These are phyloP conservation scores for Lippia alba DNA, from an alignment of 305 asterid genomes.

Conservation along the genomic window DNA sequence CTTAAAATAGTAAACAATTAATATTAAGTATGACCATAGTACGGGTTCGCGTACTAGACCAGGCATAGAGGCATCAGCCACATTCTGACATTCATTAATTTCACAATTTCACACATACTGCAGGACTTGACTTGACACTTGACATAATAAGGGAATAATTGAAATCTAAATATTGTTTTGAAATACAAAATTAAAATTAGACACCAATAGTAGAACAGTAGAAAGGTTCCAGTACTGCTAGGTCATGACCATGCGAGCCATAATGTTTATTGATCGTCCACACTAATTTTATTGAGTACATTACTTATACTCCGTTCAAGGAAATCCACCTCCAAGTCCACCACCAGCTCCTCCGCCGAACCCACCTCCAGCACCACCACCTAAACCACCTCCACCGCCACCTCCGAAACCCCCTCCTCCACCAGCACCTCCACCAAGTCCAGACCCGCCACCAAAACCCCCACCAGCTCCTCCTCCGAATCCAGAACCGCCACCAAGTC, in stretches of 20 bases:
- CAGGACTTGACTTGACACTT: too few species aligned
- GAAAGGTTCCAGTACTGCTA: not conserved
- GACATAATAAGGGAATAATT: too few species aligned
- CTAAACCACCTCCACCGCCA: constrained; percentile 15
- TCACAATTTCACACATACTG: too few species aligned
- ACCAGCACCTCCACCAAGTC: constrained; percentile 30
- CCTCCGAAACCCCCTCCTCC: constrained; percentile 29
- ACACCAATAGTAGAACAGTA: not conserved
- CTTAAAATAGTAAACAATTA: too few species aligned
- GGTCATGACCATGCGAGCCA: not conserved
- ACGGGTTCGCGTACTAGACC: too few species aligned
- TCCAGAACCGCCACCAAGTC: constrained; percentile 29
- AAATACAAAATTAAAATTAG: not conserved
- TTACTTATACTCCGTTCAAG: not conserved
- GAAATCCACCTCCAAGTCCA: constrained; percentile 33
- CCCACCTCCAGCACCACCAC: constrained; percentile 22
- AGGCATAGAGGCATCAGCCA: too few species aligned
- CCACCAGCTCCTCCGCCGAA: constrained; percentile 25
- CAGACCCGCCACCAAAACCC: constrained; percentile 28
- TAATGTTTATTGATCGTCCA: not conserved
- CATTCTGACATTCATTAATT: too few species aligned
- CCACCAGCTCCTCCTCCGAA: constrained; percentile 29
- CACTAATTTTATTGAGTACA: not conserved
- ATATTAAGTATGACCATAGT: too few species aligned
- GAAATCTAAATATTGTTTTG: not conserved